Conservation (phyloP, 768 basidiomycete species). For the Tulasnella sp. region DNA sequence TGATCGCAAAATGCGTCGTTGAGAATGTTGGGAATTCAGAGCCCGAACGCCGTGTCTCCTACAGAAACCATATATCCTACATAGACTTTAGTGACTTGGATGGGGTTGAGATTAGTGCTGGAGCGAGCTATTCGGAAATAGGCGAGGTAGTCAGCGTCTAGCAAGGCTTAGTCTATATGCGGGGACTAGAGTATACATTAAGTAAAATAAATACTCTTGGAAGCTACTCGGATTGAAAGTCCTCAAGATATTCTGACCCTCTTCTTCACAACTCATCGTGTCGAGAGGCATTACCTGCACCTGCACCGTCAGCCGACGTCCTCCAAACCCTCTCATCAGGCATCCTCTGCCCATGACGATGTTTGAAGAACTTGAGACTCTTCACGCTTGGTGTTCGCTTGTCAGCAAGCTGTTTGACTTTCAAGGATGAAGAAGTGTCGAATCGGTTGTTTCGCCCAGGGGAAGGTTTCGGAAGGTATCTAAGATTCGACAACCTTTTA, state of each 20-base stretch:
- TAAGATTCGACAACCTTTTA: not conserved
- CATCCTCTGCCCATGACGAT: slow-evolving; percentile 1
- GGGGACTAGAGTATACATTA: no score
- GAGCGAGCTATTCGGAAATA: no score
- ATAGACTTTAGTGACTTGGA: not conserved
- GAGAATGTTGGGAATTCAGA: not conserved
- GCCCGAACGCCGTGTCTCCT: not conserved
- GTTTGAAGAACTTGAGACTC: slow-evolving; percentile 28
- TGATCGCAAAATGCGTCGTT: not conserved
- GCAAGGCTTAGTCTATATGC: no score
- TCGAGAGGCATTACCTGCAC: not conserved
- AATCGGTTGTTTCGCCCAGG: no score
- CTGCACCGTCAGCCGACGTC: not conserved
- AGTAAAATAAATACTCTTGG: not conserved
- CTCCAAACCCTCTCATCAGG: slow-evolving; percentile 27
- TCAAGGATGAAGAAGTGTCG: not conserved
- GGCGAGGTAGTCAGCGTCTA: no score
- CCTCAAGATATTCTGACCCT: not conserved
- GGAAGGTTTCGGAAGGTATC: not conserved
- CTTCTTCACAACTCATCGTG: slow-evolving; percentile 24
- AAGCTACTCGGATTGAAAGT: not conserved
- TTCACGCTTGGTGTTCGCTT: not conserved
- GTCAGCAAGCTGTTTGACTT: not conserved
- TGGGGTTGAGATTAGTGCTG: no score
- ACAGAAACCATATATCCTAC: not conserved